Evolutionary conservation across 169 alveolate genomes (phyloP).

Genomic region (Hepatocystis sp.): DNA sequence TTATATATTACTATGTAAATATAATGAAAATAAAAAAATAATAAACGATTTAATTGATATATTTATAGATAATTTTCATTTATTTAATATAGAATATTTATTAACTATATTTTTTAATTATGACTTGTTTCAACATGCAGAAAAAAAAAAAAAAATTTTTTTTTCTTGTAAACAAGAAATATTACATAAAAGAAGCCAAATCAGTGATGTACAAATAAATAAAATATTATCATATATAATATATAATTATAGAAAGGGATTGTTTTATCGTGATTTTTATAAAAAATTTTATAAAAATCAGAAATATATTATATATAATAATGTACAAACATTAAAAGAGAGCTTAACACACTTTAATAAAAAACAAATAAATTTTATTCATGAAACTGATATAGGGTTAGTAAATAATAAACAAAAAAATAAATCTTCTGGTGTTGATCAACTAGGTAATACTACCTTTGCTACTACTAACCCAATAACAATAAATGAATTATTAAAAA

Average conservation of each 20-base stretch:
- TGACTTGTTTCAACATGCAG: background rate
- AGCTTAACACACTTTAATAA: too few species aligned
- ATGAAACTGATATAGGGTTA: background rate
- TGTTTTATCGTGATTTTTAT: slow-evolving; percentile 10
- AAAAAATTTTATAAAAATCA: background rate
- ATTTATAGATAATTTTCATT: slow-evolving; percentile 9
- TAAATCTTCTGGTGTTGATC: background rate
- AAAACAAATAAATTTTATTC: too few species aligned
- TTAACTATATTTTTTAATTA: slow-evolving; percentile 25
- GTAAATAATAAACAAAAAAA: too few species aligned
- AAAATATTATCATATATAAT: slow-evolving; percentile 21
- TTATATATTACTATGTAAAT: slow-evolving; percentile 27
- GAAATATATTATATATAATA: slow-evolving; percentile 10
- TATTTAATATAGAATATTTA: slow-evolving; percentile 25
- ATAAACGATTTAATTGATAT: slow-evolving; percentile 1
- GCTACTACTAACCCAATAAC: background rate
- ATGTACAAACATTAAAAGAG: too few species aligned
- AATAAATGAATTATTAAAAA: background rate
- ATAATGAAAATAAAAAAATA: slow-evolving; percentile 9
- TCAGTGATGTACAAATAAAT: slow-evolving; percentile 46
- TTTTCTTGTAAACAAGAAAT: slow-evolving; percentile 39
- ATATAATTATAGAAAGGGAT: slow-evolving; percentile 15
- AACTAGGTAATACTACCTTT: background rate
- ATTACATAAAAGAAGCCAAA: slow-evolving; percentile 13
- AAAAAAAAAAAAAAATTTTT: background rate